phyloP scores from a whole-genome alignment of 2,329 filamentous ascomycete genomes.

The Claviceps citrina region DNA sequence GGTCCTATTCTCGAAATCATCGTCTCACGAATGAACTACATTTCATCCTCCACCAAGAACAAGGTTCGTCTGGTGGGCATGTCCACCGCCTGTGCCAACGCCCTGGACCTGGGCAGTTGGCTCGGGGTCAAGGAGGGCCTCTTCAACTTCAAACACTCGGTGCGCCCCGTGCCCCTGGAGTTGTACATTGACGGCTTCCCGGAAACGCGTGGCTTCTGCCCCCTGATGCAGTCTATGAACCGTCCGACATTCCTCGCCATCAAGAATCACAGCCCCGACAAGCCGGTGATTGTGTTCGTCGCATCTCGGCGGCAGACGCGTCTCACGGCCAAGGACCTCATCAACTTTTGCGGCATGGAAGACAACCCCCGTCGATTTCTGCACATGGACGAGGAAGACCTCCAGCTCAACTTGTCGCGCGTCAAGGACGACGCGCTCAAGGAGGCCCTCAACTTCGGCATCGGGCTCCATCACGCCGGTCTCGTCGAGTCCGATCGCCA shows the following conservation, averaged over 20 bases:
- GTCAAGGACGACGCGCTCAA: conserved; percentile 88
- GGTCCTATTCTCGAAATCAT: conserved; percentile 98
- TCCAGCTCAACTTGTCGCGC: conserved; percentile 70
- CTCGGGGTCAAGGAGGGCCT: conserved; percentile 87
- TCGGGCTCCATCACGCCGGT: conserved; percentile 92
- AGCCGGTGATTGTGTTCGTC: conserved; percentile 96
- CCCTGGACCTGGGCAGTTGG: conserved; percentile 88
- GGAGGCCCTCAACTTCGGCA: conserved; percentile 93
- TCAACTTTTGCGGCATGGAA: conserved; percentile 97
- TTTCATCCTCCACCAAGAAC: conserved; percentile 81
- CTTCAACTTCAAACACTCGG: conserved; percentile 95
- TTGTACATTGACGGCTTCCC: conserved; percentile 97
- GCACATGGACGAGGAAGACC: conserved; percentile 84
- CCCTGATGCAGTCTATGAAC: conserved; percentile 98
- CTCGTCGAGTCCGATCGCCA: conserved; percentile 88
- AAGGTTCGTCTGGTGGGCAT: conserved; percentile 88
- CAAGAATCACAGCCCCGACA: conserved; percentile 88
- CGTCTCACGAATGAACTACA: conserved; percentile 91
- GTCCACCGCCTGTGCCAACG: conserved; percentile 97
- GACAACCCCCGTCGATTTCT: conserved; percentile 91
- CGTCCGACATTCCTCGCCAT: conserved; percentile 90
- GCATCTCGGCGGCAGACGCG: conserved; percentile 89
- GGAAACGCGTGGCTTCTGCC: conserved; percentile 86
- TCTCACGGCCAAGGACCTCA: conserved; percentile 85
- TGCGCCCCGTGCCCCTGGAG: conserved; percentile 87